Base-by-base conservation (phyloP, 2,329 filamentous ascomycete genomes). In the Grosmannia huntii region DNA sequence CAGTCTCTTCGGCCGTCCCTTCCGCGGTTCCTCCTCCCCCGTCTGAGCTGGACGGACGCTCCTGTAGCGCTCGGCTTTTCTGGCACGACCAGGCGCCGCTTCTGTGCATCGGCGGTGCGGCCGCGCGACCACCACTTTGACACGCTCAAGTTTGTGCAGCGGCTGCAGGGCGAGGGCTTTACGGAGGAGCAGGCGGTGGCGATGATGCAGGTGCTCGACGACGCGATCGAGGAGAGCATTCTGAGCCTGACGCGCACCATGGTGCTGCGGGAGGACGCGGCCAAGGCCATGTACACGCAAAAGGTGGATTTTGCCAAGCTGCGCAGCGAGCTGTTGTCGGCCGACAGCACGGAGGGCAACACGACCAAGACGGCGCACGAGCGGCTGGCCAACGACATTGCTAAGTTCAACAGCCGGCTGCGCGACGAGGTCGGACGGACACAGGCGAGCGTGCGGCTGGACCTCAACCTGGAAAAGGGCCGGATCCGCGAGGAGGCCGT, bases 221-320 rank as follows among this genome's bases (percentile, higher is more conserved):
- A 97, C 70, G 92, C 97, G 11, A 96, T 99, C 64, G 89, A 97
- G 70, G 94, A 99, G 57, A 89, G 89, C 69, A 97, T 99, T 65
- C 92, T 96, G 71, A 97, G 97, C 72, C 80, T 99, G 55, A 97
- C 92, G 0, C 85, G 92, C 63, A 97, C 92, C 19, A 99, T 99
- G 94, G 94, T 99, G 49, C 82, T 96, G 53, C 89, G 91, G 67
- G 94, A 99, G 74, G 94, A 96, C 73, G 83, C 89, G 62, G 87
- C 89, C 67, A 88, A 89, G 68, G 86, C 87, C 31, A 86, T 83
- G 3, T 87, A 87, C 70, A 85, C 84, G 2, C 84, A 97, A 70
- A 97, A 97, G 72, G 94, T 97, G 62, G 94, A 99, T 74, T 97
- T 99, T 69, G 91, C 92, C 61, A 96, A 97, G 76, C 84, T 97